Conservation (phyloP, 2,329 filamentous ascomycete species). For the Fusarium subglutinans region DNA sequence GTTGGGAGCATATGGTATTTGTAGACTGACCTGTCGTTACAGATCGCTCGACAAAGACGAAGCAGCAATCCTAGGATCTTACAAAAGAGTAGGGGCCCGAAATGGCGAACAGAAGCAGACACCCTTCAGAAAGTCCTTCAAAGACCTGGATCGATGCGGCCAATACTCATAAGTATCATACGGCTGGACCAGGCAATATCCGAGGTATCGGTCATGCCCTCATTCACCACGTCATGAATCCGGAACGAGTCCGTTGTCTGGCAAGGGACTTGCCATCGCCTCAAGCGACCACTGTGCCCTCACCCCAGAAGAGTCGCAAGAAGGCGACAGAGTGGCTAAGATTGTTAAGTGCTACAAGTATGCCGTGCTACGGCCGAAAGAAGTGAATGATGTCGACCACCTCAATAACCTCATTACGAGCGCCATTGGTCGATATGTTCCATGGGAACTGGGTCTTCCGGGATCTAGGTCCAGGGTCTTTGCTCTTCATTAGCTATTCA, state of each 20-base stretch:
- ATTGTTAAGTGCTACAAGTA: not conserved
- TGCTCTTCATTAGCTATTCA: not conserved
- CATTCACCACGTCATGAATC: accelerated
- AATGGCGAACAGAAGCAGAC: not conserved
- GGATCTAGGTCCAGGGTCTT: not conserved
- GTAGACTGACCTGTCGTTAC: accelerated
- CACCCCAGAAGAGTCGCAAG: not conserved
- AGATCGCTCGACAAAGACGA: not conserved
- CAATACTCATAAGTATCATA: not conserved
- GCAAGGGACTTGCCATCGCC: not conserved
- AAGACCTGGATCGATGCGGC: not conserved
- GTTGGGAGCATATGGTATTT: accelerated
- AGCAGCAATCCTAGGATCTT: accelerated
- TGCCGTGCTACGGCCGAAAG: not conserved
- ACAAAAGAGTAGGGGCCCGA: accelerated
- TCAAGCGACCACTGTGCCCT: not conserved
- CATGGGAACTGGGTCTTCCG: not conserved
- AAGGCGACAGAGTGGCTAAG: not conserved
- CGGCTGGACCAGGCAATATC: not conserved
- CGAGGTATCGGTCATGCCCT: not conserved
- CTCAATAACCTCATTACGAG: not conserved
- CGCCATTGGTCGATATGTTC: not conserved
- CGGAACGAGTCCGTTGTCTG: not conserved
- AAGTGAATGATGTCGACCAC: not conserved
- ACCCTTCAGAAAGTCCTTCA: not conserved